Evolutionary conservation across 176 grass and related monocot genomes (phyloP), one percentile per base, ranked within the genome.

Genomic region (Poa annua): DNA sequence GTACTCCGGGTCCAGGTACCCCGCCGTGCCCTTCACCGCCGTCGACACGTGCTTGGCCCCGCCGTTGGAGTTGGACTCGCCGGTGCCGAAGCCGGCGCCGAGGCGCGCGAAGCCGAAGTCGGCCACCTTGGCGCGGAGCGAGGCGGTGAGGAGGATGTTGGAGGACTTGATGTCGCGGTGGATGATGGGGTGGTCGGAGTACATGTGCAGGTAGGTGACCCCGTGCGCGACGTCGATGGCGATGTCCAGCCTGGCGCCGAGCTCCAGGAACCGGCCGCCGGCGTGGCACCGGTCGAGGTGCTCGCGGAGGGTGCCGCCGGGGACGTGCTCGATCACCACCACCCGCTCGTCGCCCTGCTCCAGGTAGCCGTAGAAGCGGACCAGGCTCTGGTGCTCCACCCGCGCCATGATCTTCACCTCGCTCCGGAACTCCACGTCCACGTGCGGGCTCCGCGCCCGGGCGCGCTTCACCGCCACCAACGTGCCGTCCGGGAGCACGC

Each of bases 1-100:
- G 89, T 98, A 98, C 77, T 98, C 96, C 16, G 96, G 96, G 81
- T 98, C 96, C 1, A 98, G 83, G 92, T 98, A 98, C 16, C 96
- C 96, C 7, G 96, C 92, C 24, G 96, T 98, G 45, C 96, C 96
- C 85, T 98, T 98, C 47, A 95, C 92, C 90, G 91, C 87, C 17
- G 96, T 98, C 0, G 90, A 77, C 39, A 98, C 87, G 80, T 93
- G 89, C 55, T 77, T 86, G 15, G 50, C 67, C 0, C 67, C 66
- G 0, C 36, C 67, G 11, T 12, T 41, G 3, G 0, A 41, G 11
- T 26, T 45, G 13, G 6, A 3, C 19, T 66, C 85, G 17, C 20
- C 71, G 89, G 70, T 2, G 3, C 79, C 64, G 49, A 7, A 39
- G 52, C 88, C 81, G 80, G 77, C 21, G 51, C 85, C 90, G n/a